Base-by-base conservation (phyloP, 2,329 filamentous ascomycete genomes). In the Trichothecium sympodiale region DNA sequence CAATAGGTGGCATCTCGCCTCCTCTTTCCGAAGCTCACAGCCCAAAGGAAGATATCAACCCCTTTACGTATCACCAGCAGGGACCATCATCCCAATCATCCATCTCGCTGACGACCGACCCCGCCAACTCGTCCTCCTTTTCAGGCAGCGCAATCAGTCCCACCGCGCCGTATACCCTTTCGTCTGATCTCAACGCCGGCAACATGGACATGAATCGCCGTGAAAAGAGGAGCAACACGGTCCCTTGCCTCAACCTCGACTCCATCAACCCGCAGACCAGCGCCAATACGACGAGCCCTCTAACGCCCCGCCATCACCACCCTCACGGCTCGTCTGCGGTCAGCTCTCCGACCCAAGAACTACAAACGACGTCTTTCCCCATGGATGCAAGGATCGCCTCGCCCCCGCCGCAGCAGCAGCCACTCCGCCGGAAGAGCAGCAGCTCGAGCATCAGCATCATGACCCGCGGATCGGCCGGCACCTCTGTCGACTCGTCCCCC, bases 191-290 rank as follows among this genome's bases (percentile, higher is more conserved):
- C 10, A 77, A 77, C 39, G 68, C 70, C 4, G 80, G 78, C 20
- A 25, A 25, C 10, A 25, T 6, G 6, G 10, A 25, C 20, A 25
- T 25, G 20, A 6, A 13, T 12, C 72, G 85, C 38, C 84, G 83
- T n/a, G 54, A 54, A 37, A 59, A 59, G 39, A 72, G 86, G 50
- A 91, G 84, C 54, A 86, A 93, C 56, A 94, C 86, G 0, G 87
- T 94, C 43, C 85, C 87, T 1, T 77, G 80, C 31, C 62, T 85
- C 29, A 77, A 76, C 37, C 65, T 81, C 31, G 79, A 73, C 38
- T 73, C 67, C 39, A 57, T 69, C 44, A 68, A 65, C 45, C 67
- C 69, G 38, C 42, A 40, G 8, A 40, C 50, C 14, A 56, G 56
- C 27, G 17, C 44, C 13, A 39, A 43, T 8, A 44, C 45, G 4